Evolutionary conservation across 139 green algal species (phyloP).

Genomic region (Picochlorum sp.): DNA sequence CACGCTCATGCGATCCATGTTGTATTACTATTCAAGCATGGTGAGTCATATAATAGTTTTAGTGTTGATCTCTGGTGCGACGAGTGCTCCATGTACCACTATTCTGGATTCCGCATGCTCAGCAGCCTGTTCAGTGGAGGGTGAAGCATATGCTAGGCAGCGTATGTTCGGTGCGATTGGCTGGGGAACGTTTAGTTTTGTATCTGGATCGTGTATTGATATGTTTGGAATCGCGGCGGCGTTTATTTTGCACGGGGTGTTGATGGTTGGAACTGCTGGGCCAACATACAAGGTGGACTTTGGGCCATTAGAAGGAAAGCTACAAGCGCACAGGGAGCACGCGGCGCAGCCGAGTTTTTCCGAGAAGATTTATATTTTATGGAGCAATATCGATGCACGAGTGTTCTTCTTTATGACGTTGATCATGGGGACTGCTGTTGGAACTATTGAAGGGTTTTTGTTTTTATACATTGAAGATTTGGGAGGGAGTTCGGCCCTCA

Average conservation of each 20-base stretch:
- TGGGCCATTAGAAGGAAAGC: constrained; percentile 22
- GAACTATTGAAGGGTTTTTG: constrained; percentile 33
- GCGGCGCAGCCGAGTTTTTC: constrained; percentile 7
- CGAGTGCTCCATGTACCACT: constrained; percentile 34
- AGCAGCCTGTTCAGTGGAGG: constrained; percentile 22
- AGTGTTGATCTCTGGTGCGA: constrained; percentile 17
- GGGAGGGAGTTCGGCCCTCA: constrained; percentile 22
- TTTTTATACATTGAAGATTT: constrained; percentile 38
- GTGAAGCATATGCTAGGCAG: constrained; percentile 17
- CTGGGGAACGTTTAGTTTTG: constrained; percentile 22
- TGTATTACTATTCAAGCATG: constrained; percentile 6
- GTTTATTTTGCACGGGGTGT: constrained; percentile 16
- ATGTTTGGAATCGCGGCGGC: constrained; percentile 1
- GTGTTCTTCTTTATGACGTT: constrained; percentile 19
- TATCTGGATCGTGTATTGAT: constrained; percentile 10
- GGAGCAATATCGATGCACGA: constrained; percentile 8
- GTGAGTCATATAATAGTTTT: constrained; percentile 21
- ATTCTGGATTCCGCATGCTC: constrained; percentile 38
- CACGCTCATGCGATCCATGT: background rate
- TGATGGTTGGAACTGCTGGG: background rate
- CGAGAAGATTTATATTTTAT: constrained; percentile 12
- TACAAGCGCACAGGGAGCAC: background rate
- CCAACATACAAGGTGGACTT: constrained; percentile 14
- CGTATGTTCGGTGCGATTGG: constrained; percentile 33
- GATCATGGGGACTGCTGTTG: constrained; percentile 31